Evolutionary conservation across 176 grass and related monocot genomes (phyloP).

Genomic region (Tillandsia leiboldiana): DNA sequence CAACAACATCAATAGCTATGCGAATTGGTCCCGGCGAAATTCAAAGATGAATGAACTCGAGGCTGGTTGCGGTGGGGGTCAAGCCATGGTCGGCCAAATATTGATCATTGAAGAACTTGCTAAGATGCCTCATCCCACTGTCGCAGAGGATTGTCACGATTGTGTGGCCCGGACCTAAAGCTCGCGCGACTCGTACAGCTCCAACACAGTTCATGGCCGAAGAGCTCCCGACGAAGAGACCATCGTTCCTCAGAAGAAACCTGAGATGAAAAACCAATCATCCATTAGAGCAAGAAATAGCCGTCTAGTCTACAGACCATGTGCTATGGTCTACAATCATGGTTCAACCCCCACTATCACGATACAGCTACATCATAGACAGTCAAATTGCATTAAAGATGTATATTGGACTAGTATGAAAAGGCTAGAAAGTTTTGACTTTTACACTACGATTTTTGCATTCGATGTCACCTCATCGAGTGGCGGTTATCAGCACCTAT

Average conservation of each 20-base stretch:
- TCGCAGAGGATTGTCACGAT: constrained; percentile 89
- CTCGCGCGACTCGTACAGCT: constrained; percentile 57
- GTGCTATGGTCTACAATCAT: too few relatives aligned
- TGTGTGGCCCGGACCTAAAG: constrained; percentile 87
- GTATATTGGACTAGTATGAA: too few relatives aligned
- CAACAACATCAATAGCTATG: neutral
- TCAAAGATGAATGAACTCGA: constrained; percentile 52
- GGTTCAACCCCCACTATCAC: too few relatives aligned
- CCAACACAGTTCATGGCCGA: constrained; percentile 97
- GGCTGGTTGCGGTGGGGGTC: constrained; percentile 38
- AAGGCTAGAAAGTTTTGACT: too few relatives aligned
- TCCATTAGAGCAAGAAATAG: too few relatives aligned
- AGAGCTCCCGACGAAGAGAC: constrained; percentile 85
- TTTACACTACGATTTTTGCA: too few relatives aligned
- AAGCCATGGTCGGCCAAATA: constrained; percentile 76
- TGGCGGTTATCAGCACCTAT: too few relatives aligned
- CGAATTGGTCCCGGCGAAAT: constrained; percentile 7
- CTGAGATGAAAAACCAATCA: constrained; percentile 13
- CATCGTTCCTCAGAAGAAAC: constrained; percentile 85
- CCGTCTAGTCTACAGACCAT: too few relatives aligned
- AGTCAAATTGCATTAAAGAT: too few relatives aligned
- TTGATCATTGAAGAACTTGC: constrained; percentile 83
- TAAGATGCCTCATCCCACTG: constrained; percentile 90
- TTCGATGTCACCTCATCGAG: too few relatives aligned
- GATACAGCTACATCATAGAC: too few relatives aligned